Conservation (phyloP, 108 stramenopile genomes). For the Skeletonema tropicum region DNA sequence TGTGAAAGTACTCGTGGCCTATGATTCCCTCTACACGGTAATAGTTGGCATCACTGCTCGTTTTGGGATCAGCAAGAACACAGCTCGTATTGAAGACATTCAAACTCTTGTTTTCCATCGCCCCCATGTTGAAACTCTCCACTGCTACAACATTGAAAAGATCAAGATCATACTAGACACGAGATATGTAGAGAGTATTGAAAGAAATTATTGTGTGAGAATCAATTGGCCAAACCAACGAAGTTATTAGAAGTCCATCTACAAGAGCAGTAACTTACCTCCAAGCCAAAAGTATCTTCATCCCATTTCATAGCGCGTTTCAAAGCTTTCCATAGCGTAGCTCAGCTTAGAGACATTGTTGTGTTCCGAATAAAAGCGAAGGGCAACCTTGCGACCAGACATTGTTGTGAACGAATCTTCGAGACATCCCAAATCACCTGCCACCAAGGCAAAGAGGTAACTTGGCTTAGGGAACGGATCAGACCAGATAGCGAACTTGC, state of each 20-base stretch:
- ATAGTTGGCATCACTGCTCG: slow-evolving; percentile 59
- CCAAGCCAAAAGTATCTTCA: slow-evolving; percentile 70
- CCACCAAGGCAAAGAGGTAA: slow-evolving; percentile 81
- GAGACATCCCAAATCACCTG: slow-evolving; percentile 65
- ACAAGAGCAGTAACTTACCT: too few species aligned
- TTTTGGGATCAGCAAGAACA: slow-evolving; percentile 63
- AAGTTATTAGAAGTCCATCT: too few species aligned
- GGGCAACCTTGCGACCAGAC: slow-evolving; percentile 60
- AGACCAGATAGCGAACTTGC: slow-evolving; percentile 66
- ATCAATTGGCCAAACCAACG: too few species aligned
- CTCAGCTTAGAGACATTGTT: slow-evolving; percentile 72
- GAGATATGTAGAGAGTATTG: too few species aligned
- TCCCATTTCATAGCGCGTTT: slow-evolving; percentile 82
- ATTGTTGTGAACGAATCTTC: slow-evolving; percentile 55
- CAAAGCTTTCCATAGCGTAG: slow-evolving; percentile 64
- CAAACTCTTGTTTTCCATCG: slow-evolving; percentile 83
- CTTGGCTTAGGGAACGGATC: slow-evolving; percentile 80
- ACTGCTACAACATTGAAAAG: slow-evolving; percentile 77
- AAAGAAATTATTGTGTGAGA: too few species aligned
- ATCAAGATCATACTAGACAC: slow-evolving; percentile 84
- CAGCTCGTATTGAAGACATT: slow-evolving; percentile 77
- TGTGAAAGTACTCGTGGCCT: slow-evolving; percentile 85
- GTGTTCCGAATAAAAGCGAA: slow-evolving; percentile 67
- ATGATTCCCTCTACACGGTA: slow-evolving; percentile 72
- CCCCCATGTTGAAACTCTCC: slow-evolving; percentile 76